Evolutionary conservation across 129 eudicot species (phyloP), one percentile per base, ranked within the genome.

Genomic region (Silybum marianum): DNA sequence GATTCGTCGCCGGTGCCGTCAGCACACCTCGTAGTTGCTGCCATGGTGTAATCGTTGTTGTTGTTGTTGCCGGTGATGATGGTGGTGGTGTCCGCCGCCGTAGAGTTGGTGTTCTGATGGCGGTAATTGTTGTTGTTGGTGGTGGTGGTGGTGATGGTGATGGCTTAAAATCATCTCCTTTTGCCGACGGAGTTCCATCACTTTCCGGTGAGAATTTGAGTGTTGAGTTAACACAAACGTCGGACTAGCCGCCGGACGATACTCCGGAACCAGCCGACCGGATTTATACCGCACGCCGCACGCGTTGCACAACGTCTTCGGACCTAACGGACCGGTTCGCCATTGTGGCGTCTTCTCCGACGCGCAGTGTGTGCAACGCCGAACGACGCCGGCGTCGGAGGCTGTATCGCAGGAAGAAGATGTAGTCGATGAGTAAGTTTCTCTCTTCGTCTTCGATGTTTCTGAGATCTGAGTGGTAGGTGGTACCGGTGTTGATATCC

Each of bases 311-410:
- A 91, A 71, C 60, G 96, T 91, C 72, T 91, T 91, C 21, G 93
- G 96, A 9, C 96, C 96, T 28, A 85, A 22, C 9, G 90, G 96
- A 1, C 91, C 90, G 6, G 90, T 85, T 58, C 93, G 75, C 96
- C 93, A 89, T 69, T 89, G 93, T 9, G 93, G 93, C n/a, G 91
- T 91, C 76, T 91, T 88, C 77, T 87, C 97, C 30, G 97, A 90
- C 1, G 91, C 86, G 38, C 94, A 90, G 84, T 92, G 97, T 36
- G 88, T 88, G 87, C 94, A 92, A 23, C 94, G 78, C 3, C 94
- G 80, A 16, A 77, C 60, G 36, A 66, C 62, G 48, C 58, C 60
- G 36, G 77, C 51, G 0, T 66, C 72, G 10, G 73, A 66, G 44
- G 87, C 54, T 23, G 77, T 78, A 4, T 68, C 86, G 40, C 32